Evolutionary conservation across 2,329 filamentous ascomycete genomes (phyloP).

Genomic region (Fusarium sulawesiense): DNA sequence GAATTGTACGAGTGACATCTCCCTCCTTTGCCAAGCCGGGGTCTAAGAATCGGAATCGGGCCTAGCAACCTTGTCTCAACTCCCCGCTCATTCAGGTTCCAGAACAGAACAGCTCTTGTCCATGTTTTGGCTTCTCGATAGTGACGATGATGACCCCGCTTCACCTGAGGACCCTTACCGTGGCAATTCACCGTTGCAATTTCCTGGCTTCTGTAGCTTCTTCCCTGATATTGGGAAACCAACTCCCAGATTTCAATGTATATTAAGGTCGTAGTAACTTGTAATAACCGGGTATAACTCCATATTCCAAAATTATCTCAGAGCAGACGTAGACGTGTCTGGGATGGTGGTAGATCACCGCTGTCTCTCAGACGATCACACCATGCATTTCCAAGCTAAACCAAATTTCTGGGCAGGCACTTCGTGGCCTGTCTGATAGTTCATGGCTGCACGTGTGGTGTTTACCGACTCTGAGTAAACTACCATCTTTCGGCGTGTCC

Average conservation of each 20-base stretch:
- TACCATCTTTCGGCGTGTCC: constrained; percentile 21
- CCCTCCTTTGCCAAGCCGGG: constrained; percentile 32
- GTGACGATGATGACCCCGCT: constrained; percentile 28
- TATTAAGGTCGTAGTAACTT: constrained; percentile 33
- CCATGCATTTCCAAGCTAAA: constrained; percentile 18
- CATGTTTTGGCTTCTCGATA: constrained; percentile 4
- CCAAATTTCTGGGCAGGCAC: constrained; percentile 7
- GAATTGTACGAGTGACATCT: constrained; percentile 30
- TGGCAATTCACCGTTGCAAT: constrained; percentile 15
- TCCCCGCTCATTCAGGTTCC: constrained; percentile 28
- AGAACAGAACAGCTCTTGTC: constrained; percentile 24
- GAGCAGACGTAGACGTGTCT: neutral
- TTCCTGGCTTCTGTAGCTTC: constrained; percentile 20
- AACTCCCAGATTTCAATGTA: constrained; percentile 31
- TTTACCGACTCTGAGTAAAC: constrained; percentile 10
- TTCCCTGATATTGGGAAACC: constrained; percentile 21
- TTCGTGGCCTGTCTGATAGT: constrained; percentile 22
- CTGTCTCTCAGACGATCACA: constrained; percentile 24
- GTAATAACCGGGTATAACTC: constrained; percentile 22
- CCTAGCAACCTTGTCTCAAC: constrained; percentile 31
- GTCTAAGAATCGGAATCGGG: constrained; percentile 33
- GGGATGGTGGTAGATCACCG: constrained; percentile 8
- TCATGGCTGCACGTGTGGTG: constrained; percentile 31
- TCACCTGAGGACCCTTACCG: constrained; percentile 30
- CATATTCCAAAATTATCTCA: constrained; percentile 14